These are phyloP conservation scores for Candida ortonii DNA, from an alignment of 805 yeast species.

Conservation along the genomic window DNA sequence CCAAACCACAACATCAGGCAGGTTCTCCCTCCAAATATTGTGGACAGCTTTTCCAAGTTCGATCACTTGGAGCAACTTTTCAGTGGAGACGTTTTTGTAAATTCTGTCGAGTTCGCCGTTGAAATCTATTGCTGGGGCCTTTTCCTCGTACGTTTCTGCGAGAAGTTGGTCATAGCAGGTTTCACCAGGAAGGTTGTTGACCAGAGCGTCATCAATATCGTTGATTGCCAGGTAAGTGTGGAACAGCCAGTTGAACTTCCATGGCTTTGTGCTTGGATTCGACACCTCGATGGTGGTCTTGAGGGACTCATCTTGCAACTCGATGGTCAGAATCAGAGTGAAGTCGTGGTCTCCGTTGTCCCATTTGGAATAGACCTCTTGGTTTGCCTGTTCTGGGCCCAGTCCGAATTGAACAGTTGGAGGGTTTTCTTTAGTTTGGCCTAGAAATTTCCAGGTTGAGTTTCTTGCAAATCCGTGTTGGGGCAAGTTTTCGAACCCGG, in stretches of 20 bases:
- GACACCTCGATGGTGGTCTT: conserved; percentile 71
- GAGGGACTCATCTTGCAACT: conserved; percentile 55
- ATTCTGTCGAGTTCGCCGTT: conserved; percentile 83
- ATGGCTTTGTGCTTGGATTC: conserved; percentile 61
- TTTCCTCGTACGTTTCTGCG: conserved; percentile 59
- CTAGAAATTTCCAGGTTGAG: conserved; percentile 90
- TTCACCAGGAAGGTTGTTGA: conserved; percentile 75
- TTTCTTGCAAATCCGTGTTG: conserved; percentile 97
- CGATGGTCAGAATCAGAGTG: conserved; percentile 68
- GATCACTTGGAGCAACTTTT: conserved; percentile 62
- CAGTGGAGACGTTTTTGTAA: conserved; percentile 58
- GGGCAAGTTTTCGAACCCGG: conserved; percentile 68
- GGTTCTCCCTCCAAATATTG: conserved; percentile 59
- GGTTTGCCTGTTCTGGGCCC: conserved; percentile 77
- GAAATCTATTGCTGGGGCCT: conserved; percentile 70
- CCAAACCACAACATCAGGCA: conserved; percentile 83
- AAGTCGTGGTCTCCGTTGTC: conserved; percentile 59
- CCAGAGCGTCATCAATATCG: conserved; percentile 75
- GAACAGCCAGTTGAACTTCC: conserved; percentile 92
- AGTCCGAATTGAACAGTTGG: conserved; percentile 88
- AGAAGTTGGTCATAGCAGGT: conserved; percentile 74
- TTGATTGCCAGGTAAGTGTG: conserved; percentile 80
- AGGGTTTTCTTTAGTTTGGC: conserved; percentile 67
- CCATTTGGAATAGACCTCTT: conserved; percentile 59
- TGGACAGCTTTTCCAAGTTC: conserved; percentile 69